Base-by-base conservation (phyloP, 2,329 filamentous ascomycete species). In the Cercospora berteroae region DNA sequence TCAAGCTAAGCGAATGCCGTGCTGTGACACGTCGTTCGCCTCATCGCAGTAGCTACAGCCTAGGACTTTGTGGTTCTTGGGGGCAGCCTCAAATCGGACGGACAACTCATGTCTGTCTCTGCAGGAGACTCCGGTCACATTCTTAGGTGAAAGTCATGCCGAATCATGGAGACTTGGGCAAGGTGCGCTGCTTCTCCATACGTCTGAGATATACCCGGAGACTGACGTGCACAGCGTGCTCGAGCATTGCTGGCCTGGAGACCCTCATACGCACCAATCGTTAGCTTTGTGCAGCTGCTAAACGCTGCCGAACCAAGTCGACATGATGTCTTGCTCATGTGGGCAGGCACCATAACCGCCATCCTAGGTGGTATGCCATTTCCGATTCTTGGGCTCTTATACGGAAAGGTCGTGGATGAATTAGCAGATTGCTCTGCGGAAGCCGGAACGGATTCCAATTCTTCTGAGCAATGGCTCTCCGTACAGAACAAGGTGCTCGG, bases 321-420 rank as follows among this genome's bases (percentile, higher is more conserved):
- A 36, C 57, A 39, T n/a, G 57, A 60, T 39, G 57, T 60, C 57
- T 10, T 60, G n/a, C 57, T 60, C 20, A 60, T 60, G 57, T 60
- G 57, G 57, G 9, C 57, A 8, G 57, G 57, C 31, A 60, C 57
- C 16, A 33, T 60, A 13, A 42, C 33, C 7, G 57, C 57, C 0
- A 39, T 60, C 20, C 20, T 60, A 8, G 57, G 57, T 42, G 57
- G 57, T 25, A 42, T 60, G 57, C 57, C 57, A 16, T 60, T 60
- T 25, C 57, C 57, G 6, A 36, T 60, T 33, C 57, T 60, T 25
- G 57, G 57, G 10, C 36, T 60, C 2, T 27, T 60, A 13, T 60
- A 60, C 31, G 57, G 57, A 36, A 60, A 60, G 31, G 57, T 60
- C 9, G 57, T 60, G 12, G 57, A 60, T 20, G 57, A 60, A 39